These are phyloP conservation scores for Rheum nobile DNA, from an alignment of 148 eudicot genomes.

Conservation along the genomic window DNA sequence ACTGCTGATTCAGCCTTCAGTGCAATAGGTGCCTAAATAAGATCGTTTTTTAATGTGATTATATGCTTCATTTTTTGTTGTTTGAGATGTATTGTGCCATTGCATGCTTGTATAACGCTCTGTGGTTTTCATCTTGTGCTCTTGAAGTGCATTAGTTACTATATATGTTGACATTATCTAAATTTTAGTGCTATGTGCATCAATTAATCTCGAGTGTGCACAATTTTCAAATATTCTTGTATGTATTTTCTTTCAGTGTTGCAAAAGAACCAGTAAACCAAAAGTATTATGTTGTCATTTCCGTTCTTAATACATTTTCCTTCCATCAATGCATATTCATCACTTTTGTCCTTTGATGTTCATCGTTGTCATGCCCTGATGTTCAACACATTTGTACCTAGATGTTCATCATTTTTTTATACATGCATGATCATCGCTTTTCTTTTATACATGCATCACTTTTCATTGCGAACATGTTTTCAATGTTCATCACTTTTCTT, in stretches of 20 bases:
- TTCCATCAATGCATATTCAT: too few relatives aligned
- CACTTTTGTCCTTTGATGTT: too few relatives aligned
- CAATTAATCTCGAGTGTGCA: background rate
- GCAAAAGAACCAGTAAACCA: background rate
- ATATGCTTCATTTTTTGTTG: background rate
- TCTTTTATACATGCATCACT: too few relatives aligned
- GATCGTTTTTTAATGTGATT: background rate
- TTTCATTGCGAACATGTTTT: too few relatives aligned
- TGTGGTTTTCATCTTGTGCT: background rate
- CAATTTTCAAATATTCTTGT: background rate
- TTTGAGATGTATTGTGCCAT: background rate
- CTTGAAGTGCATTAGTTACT: background rate
- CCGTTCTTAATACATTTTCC: background rate
- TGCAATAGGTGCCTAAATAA: constrained; percentile 54
- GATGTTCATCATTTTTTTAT: too few relatives aligned
- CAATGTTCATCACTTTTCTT: too few relatives aligned
- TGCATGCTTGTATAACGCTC: background rate
- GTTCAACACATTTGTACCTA: too few relatives aligned
- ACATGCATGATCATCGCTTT: too few relatives aligned
- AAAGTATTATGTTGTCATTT: background rate
- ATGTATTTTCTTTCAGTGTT: background rate
- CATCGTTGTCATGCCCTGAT: too few relatives aligned
- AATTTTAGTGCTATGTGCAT: background rate
- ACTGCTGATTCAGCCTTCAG: constrained; percentile 89
- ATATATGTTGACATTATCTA: background rate